Base-by-base conservation (phyloP, 305 asterid species). In the Fraxinus sp. region DNA sequence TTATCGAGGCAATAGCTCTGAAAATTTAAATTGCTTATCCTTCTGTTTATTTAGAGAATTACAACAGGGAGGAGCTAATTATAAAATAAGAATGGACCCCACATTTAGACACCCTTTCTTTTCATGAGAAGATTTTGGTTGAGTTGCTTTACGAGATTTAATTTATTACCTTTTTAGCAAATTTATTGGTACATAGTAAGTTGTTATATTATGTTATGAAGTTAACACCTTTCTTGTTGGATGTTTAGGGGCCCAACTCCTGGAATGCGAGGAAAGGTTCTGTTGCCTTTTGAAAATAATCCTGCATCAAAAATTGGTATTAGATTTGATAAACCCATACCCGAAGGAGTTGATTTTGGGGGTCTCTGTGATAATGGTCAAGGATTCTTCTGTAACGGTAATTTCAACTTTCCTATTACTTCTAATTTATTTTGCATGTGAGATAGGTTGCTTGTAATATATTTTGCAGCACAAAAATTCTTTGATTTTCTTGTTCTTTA, bases 331-430 rank as follows among this genome's bases (percentile, higher is more conserved):
- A 90, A 90, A 84, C 86, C 89, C 41, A 77, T 94, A 86, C 90
- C 89, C 78, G 98, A 93, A 64, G 98, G 98, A 83, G 94, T 94
- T 83, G 97, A 94, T 89, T 87, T 94, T 30, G 98, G 96, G 77
- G 96, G 97, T 79, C 92, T 87, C 64, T 93, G 98, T 81, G 97
- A 90, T 79, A 89, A 78, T 79, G 97, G 93, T 37, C 91, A 93
- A 86, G 97, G 98, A 68, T 94, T 92, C 93, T 94, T 94, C 88
- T 94, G 98, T 92, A 89, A 88, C 77, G 97, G 98, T 94, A 84
- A 89, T 87, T 75, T n/a, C 86, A 75, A 71, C 77, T 87, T 80
- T 83, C 77, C 20, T 28, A 35, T 66, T 26, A 37, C 35, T 26
- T 79, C 3, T 70, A 14, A 70, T 70, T 30, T 26, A 18, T 26